Percentiles rank a stretch among this genome's conserved stretches.
These are phyloP conservation scores for Lactifluus pinguis DNA, from an alignment of 768 basidiomycete species.

Conservation along the genomic window DNA sequence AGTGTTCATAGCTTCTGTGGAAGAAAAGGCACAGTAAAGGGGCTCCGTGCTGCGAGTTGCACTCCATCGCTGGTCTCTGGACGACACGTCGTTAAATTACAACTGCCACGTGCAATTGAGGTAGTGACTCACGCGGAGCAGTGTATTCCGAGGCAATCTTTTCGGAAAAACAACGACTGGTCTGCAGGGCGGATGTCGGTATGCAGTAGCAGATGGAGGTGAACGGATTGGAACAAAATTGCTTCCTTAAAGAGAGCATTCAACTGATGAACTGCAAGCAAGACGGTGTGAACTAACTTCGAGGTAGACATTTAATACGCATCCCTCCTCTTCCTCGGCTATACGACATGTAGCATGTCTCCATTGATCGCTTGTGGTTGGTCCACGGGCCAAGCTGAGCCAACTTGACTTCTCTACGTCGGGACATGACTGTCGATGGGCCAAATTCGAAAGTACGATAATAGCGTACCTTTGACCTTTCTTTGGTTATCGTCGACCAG, in stretches of 20 bases:
- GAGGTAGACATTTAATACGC: conserved; percentile 63
- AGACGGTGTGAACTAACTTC: conserved; percentile 43
- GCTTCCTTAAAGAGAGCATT: conserved; percentile 41
- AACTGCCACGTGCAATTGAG: neutral
- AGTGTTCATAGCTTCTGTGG: conserved; percentile 51
- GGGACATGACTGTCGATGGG: neutral
- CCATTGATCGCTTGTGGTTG: conserved; percentile 55
- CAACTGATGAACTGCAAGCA: neutral
- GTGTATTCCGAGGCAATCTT: conserved; percentile 66
- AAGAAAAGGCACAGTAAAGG: conserved; percentile 65
- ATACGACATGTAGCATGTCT: conserved; percentile 64
- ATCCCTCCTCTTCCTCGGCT: conserved; percentile 55
- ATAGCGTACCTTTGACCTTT: conserved; percentile 50
- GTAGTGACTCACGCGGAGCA: conserved; percentile 41
- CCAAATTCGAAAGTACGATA: neutral
- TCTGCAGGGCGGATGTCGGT: conserved; percentile 77
- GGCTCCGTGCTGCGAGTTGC: conserved; percentile 47
- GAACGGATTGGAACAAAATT: conserved; percentile 63
- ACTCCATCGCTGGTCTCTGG: conserved; percentile 54
- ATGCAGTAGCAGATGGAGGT: conserved; percentile 62
- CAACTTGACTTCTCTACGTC: conserved; percentile 62
- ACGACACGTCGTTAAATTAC: conserved; percentile 9
- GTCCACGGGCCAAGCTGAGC: conserved; percentile 48
- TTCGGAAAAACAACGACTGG: conserved; percentile 65
- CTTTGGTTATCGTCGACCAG: conserved; percentile 36